These are phyloP conservation scores for Cercospora nicotianae DNA, from an alignment of 2,329 filamentous ascomycete species.

Conservation along the genomic window DNA sequence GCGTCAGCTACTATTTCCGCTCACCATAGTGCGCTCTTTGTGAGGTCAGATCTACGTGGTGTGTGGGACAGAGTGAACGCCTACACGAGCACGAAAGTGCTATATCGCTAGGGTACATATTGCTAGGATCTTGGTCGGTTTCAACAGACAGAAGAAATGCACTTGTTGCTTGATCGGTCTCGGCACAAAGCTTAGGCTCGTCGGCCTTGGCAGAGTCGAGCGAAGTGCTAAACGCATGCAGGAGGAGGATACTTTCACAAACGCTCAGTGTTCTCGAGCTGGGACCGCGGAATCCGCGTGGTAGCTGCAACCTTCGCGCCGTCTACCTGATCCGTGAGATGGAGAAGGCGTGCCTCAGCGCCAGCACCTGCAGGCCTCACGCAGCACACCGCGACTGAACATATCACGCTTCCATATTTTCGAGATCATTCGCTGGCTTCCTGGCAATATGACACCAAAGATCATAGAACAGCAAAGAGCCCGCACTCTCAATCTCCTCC, in stretches of 20 bases:
- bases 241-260: not conserved
- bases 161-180: slow-evolving; percentile 1
- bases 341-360: not conserved
- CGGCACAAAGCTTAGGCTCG: not conserved
- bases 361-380: not conserved
- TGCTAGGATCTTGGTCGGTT: not conserved
- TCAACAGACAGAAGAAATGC: not conserved
- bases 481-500: slow-evolving; percentile 20
- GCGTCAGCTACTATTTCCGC: not conserved
- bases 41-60: not conserved
- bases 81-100: not conserved
- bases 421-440: not conserved
- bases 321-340: not conserved
- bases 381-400: not conserved
- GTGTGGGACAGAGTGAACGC: not conserved
- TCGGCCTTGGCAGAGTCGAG: not conserved
- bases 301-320: not conserved
- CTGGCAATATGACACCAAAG: slow-evolving; percentile 27
- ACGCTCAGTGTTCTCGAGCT: not conserved
- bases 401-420: not conserved
- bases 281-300: not conserved
- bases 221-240: not conserved
- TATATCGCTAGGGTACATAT: not conserved
- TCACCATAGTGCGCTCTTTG: not conserved
- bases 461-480: slow-evolving; percentile 25